Conservation (phyloP, 768 basidiomycete species). For the Phlebiopsis flavidoalba region DNA sequence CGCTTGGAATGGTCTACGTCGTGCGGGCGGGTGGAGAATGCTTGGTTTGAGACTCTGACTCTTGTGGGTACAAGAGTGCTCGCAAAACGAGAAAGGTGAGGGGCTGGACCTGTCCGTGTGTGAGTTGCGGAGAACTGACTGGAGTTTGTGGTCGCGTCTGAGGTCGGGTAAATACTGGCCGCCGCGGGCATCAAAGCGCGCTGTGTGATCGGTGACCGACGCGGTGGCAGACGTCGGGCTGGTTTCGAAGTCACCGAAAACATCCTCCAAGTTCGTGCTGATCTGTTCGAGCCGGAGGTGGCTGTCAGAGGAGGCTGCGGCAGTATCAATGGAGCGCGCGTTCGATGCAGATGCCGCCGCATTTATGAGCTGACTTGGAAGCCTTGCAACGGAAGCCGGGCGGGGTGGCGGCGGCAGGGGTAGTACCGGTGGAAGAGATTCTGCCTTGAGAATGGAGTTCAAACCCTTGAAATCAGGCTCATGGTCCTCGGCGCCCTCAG, state of each 20-base stretch:
- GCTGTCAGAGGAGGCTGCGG: neutral
- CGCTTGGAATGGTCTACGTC: neutral
- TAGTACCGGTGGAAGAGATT: slow-evolving; percentile 25
- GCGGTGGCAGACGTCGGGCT: neutral
- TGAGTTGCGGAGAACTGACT: neutral
- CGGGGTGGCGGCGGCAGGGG: slow-evolving; percentile 11
- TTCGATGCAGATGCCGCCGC: neutral
- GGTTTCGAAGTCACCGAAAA: slow-evolving; percentile 8
- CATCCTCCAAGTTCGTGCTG: slow-evolving; percentile 1
- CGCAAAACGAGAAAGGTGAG: neutral
- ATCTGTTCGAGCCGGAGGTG: neutral
- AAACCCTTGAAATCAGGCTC: slow-evolving; percentile 33
- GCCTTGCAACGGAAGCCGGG: slow-evolving; percentile 6
- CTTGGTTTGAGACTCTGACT: neutral
- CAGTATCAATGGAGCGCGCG: neutral
- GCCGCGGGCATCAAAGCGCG: neutral
- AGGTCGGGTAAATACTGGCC: neutral
- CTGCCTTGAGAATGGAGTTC: slow-evolving; percentile 36
- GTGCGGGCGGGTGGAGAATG: neutral
- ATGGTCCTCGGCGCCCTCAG: slow-evolving; percentile 33
- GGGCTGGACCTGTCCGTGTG: neutral
- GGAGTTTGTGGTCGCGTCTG: neutral
- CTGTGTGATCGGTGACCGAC: neutral
- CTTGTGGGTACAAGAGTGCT: neutral
- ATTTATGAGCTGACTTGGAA: neutral